Evolutionary conservation across 345 rosid species (phyloP).

Genomic region (Citropsis articulata): DNA sequence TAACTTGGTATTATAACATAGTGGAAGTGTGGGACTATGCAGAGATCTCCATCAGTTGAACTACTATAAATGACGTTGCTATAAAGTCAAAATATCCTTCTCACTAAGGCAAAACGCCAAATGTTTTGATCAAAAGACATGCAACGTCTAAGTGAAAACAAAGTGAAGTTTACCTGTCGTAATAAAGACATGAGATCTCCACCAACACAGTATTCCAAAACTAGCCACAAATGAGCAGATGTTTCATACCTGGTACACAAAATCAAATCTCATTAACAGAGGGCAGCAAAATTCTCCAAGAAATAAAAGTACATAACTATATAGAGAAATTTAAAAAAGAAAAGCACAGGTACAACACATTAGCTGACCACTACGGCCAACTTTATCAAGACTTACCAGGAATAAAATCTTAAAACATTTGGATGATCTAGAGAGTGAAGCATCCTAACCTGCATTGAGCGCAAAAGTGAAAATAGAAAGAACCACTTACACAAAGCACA

Average conservation of each 20-base stretch:
- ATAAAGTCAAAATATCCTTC: background rate
- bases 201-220: conserved; percentile 94
- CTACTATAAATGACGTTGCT: background rate
- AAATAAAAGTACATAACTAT: background rate
- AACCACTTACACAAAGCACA: background rate
- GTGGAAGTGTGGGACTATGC: background rate
- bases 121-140: background rate
- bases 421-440: conserved; percentile 83
- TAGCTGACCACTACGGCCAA: background rate
- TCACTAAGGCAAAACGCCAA: background rate
- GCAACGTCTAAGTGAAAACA: background rate
- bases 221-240: conserved; percentile 96
- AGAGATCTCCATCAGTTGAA: background rate
- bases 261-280: background rate
- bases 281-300: background rate
- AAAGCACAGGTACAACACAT: background rate
- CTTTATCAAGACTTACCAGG: conserved; percentile 53
- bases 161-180: conserved; percentile 60
- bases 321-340: background rate
- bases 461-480: background rate
- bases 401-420: conserved; percentile 74
- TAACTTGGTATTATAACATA: background rate
- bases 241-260: conserved; percentile 77
- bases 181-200: conserved; percentile 86
- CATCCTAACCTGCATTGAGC: conserved; percentile 69